phyloP scores from a whole-genome alignment of 768 basidiomycete genomes.

The Pleurotus djamor region DNA sequence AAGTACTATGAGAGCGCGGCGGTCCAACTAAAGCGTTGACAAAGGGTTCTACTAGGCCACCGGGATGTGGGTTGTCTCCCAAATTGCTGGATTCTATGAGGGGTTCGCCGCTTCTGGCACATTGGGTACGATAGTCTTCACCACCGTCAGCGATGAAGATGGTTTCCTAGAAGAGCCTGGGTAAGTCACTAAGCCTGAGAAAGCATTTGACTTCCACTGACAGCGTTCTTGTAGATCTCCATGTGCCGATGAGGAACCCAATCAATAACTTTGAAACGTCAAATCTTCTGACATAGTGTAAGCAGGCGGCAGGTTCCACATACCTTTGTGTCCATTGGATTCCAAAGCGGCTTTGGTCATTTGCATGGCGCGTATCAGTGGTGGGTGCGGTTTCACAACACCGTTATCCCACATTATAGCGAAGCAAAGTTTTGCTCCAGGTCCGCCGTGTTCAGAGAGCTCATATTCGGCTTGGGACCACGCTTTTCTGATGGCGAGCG shows the following conservation, averaged over 20 bases:
- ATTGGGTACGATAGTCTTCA: conserved; percentile 43
- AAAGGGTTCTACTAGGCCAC: conserved; percentile 27
- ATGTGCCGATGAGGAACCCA: conserved; percentile 60
- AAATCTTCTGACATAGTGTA: neutral
- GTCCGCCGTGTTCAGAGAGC: conserved; percentile 53
- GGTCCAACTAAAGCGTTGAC: conserved; percentile 44
- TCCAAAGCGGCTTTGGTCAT: conserved; percentile 52
- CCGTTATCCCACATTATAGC: conserved; percentile 71
- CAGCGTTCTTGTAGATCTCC: conserved; percentile 39
- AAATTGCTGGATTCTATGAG: conserved; percentile 45
- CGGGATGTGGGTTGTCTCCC: conserved; percentile 16
- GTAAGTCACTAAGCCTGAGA: neutral
- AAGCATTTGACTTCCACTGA: conserved; percentile 20
- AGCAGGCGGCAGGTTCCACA: neutral
- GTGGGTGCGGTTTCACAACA: conserved; percentile 58
- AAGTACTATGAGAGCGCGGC: conserved; percentile 32
- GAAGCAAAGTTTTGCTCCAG: conserved; percentile 46
- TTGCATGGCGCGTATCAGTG: conserved; percentile 59
- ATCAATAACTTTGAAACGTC: conserved; percentile 51
- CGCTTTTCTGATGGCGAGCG: conserved; percentile 49
- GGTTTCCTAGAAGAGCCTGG: neutral
- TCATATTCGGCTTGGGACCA: conserved; percentile 63
- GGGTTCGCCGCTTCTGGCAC: conserved; percentile 54
- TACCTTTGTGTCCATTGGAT: conserved; percentile 65
- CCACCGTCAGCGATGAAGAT: conserved; percentile 32